Evolutionary conservation across 1,139 yeast species (phyloP).

Genomic region (Arxiozyma telluris): DNA sequence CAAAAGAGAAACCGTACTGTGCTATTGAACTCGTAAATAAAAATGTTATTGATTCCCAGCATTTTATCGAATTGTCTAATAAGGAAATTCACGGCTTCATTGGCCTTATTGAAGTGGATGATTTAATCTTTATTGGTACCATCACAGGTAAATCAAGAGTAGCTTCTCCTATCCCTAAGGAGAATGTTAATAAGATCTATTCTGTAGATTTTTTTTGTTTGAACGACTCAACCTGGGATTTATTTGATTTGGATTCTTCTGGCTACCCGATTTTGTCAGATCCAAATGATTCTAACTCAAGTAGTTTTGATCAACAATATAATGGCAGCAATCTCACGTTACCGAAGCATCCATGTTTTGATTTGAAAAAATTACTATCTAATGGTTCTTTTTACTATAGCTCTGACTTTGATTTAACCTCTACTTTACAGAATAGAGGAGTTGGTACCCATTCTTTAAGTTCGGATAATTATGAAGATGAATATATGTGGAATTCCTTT

Average conservation of each 20-base stretch:
- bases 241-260: slow-evolving; percentile 50
- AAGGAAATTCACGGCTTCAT: slow-evolving; percentile 69
- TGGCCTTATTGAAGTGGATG: slow-evolving; percentile 66
- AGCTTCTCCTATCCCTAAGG: slow-evolving; percentile 74
- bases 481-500: slow-evolving; percentile 95
- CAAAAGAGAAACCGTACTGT: slow-evolving; percentile 20
- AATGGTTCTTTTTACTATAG: slow-evolving; percentile 92
- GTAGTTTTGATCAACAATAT: slow-evolving; percentile 1
- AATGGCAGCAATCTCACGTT: slow-evolving; percentile 2
- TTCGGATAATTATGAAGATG: slow-evolving; percentile 58
- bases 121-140: slow-evolving; percentile 64
- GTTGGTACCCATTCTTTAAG: slow-evolving; percentile 39
- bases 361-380: slow-evolving; percentile 62
- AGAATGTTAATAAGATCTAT: slow-evolving; percentile 68
- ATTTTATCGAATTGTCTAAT: slow-evolving; percentile 41
- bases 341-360: slow-evolving; percentile 75
- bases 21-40: slow-evolving; percentile 28
- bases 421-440: slow-evolving; percentile 70
- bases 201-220: slow-evolving; percentile 81
- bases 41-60: slow-evolving; percentile 16
- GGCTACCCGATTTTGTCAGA: slow-evolving; percentile 46
- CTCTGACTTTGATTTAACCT: slow-evolving; percentile 84
- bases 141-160: slow-evolving; percentile 69
- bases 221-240: slow-evolving; percentile 71
- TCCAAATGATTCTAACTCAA: slow-evolving; percentile 9